Evolutionary conservation across 2,329 filamentous ascomycete species (phyloP), one percentile per base, ranked within the genome.

Genomic region (Chrysoporthe deuterocubensis): DNA sequence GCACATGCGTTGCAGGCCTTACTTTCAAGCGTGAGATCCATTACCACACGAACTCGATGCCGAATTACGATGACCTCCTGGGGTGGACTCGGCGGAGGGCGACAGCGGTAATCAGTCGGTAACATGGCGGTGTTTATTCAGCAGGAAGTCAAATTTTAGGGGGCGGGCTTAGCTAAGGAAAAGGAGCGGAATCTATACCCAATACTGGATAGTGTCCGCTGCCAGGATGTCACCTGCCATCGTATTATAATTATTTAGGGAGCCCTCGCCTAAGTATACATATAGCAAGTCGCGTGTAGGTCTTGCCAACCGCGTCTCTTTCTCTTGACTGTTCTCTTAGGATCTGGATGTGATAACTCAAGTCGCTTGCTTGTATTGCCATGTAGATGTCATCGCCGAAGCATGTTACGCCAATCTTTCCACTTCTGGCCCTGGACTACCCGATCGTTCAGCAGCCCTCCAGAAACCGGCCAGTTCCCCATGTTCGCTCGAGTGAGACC

Each of bases 1-100:
- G 71, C 70, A 46, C 73, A 75, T 0, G 69, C 66, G 7, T 18
- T 16, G 46, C 74, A 75, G 4, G 73, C 72, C n/a, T 71, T 73
- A 46, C 62, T 70, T n/a, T 68, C 58, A 52, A 65, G n/a, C 1
- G 67, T 69, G 52, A 67, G 61, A 6, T 69, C 67, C 44, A 64
- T 64, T 34, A 21, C n/a, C n/a, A 18, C 3, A 37, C 6, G 59
- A 32, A 5, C 9, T 4, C 40, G 43, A 57, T 58, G 57, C n/a
- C 5, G 5, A 43, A 8, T 21, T n/a, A 42, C 37, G 2, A 21
- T 4, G 21, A 26, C 3, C 1, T 16, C 11, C 18, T 5, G 40
- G 2, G 14, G 21, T 50, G 14, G 9, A 46, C 9, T 52, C 21
- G 11, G 48, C 21, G 48, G 48, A 32, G n/a, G 13, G 48, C n/a